Evolutionary conservation across 2,329 filamentous ascomycete genomes (phyloP).

Genomic region (Colletotrichum sp.): DNA sequence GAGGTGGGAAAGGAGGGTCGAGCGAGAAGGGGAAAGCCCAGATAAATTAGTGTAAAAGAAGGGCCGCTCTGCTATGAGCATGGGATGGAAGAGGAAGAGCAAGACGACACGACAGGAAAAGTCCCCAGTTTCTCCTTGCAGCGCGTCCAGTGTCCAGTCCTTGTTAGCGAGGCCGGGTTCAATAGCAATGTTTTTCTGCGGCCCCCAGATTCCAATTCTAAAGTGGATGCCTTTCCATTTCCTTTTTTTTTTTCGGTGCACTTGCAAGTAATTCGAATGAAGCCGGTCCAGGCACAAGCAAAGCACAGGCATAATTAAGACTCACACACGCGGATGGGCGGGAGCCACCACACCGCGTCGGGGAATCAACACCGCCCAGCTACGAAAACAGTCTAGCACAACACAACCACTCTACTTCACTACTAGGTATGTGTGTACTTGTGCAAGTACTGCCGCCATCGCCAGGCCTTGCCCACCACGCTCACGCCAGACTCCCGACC

Average conservation of each 20-base stretch:
- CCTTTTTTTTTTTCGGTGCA: background rate
- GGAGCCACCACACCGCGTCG: background rate
- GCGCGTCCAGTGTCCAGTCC: background rate
- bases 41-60: conserved; percentile 1
- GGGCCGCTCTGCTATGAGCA: background rate
- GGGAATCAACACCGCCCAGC: background rate
- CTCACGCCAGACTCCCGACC: background rate
- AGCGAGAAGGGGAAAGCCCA: conserved; percentile 8
- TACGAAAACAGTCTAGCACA: background rate
- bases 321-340: background rate
- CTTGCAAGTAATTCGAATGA: background rate
- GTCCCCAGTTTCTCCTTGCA: background rate
- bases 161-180: background rate
- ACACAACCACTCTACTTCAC: background rate
- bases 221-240: background rate
- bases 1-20: conserved; percentile 10
- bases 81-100: background rate
- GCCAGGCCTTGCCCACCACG: background rate
- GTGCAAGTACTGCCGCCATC: background rate
- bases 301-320: background rate
- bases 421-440: background rate
- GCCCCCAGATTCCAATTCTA: background rate
- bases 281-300: background rate
- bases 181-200: background rate
- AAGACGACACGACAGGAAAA: background rate